Evolutionary conservation across 2,329 filamentous ascomycete genomes (phyloP).

Genomic region (Aaosphaeria pasadenensis): DNA sequence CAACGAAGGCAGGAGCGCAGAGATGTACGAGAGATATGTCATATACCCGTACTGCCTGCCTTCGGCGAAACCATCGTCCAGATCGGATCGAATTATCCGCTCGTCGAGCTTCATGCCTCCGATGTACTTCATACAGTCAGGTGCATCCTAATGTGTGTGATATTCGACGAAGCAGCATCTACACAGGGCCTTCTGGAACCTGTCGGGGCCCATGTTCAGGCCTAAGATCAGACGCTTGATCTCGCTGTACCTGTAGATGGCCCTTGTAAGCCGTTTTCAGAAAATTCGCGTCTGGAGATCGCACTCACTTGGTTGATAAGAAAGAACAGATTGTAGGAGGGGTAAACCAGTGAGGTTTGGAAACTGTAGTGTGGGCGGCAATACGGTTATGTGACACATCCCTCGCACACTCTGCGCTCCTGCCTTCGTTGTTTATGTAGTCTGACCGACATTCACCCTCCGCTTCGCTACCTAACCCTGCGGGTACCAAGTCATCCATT

Average conservation of each 20-base stretch:
- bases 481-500: too few species aligned
- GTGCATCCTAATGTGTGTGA: slow-evolving; percentile 93
- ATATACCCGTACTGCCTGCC: slow-evolving; percentile 83
- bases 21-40: background rate
- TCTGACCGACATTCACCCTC: too few species aligned
- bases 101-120: slow-evolving; percentile 98
- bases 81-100: slow-evolving; percentile 89
- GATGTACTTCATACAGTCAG: slow-evolving; percentile 98
- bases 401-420: too few species aligned
- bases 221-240: slow-evolving; percentile 80
- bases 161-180: slow-evolving; percentile 99
- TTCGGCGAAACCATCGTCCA: slow-evolving; percentile 94
- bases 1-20: too few species aligned
- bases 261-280: too few species aligned
- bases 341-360: too few species aligned
- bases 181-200: slow-evolving; percentile 95
- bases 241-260: slow-evolving; percentile 67
- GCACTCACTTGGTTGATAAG: slow-evolving; percentile 57
- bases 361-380: too few species aligned
- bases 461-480: too few species aligned
- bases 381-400: too few species aligned
- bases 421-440: too few species aligned
- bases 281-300: background rate
- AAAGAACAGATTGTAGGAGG: too few species aligned
- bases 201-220: slow-evolving; percentile 79